These are phyloP conservation scores for Ulmus americana DNA, from an alignment of 331 rosid species.

Conservation along the genomic window DNA sequence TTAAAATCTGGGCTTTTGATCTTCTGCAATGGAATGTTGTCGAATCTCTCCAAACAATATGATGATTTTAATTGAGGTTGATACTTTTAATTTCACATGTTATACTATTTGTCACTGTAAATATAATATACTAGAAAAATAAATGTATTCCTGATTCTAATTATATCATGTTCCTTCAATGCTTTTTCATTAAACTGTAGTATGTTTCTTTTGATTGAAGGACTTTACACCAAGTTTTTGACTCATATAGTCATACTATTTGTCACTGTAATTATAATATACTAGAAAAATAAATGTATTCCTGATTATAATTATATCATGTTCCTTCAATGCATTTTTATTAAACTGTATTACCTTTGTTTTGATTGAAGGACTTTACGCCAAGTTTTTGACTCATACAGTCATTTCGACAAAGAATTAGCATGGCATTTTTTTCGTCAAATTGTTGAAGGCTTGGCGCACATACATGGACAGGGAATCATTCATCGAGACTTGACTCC, in stretches of 20 bases:
- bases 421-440: constrained; percentile 93
- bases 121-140: too few species aligned
- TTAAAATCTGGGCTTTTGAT: too few species aligned
- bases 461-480: constrained; percentile 96
- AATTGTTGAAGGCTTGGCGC: constrained; percentile 96
- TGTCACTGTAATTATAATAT: too few species aligned
- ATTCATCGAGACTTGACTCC: constrained; percentile 97
- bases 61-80: too few species aligned
- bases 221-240: constrained; percentile 78
- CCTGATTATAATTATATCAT: neutral
- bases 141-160: neutral
- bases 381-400: constrained; percentile 66
- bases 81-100: too few species aligned
- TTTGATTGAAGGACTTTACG: constrained; percentile 72
- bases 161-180: neutral
- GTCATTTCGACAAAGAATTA: constrained; percentile 63
- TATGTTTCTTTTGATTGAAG: constrained; percentile 32
- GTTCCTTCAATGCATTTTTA: neutral
- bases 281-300: too few species aligned
- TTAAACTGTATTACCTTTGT: constrained; percentile 10
- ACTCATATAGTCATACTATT: constrained; percentile 35
- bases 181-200: neutral
- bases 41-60: too few species aligned
- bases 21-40: too few species aligned
- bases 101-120: too few species aligned